Conservation (phyloP, 2,329 filamentous ascomycete species). For the Ceratocystis smalleyi region DNA sequence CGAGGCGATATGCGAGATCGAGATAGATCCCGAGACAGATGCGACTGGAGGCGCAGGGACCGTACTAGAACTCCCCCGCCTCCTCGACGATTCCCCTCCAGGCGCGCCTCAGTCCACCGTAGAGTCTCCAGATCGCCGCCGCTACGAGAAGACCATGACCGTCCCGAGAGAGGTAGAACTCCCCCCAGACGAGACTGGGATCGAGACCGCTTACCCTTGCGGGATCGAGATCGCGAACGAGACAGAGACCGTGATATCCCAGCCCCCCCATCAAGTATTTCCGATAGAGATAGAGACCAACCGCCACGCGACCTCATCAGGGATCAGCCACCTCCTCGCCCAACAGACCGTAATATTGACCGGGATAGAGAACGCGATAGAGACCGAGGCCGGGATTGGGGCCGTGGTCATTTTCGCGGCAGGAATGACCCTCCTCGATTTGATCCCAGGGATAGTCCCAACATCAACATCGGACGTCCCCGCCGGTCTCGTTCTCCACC, state of each 20-base stretch:
- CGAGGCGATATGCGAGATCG: constrained; percentile 29
- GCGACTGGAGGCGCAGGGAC: constrained; percentile 20
- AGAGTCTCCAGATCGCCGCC: constrained; percentile 20
- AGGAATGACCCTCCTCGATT: constrained; percentile 23
- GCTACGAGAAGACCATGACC: constrained; percentile 23
- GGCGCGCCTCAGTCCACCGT: constrained; percentile 27
- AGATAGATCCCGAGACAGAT: constrained; percentile 10
- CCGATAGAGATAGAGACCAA: constrained; percentile 7
- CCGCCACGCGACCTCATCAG: constrained; percentile 8
- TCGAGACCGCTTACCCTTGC: constrained; percentile 15
- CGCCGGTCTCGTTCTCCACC: constrained; percentile 41
- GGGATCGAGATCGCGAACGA: constrained; percentile 21
- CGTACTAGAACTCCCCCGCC: constrained; percentile 22
- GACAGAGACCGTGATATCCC: constrained; percentile 19
- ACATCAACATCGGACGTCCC: neutral
- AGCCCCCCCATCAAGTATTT: neutral
- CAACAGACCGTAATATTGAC: constrained; percentile 20
- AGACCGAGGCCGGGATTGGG: constrained; percentile 25
- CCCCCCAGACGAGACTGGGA: constrained; percentile 25
- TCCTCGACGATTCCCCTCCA: constrained; percentile 23
- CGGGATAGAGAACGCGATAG: constrained; percentile 25
- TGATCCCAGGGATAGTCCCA: constrained; percentile 6
- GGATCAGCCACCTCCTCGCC: constrained; percentile 3
- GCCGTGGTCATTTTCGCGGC: constrained; percentile 21
- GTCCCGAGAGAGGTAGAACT: constrained; percentile 28